Evolutionary conservation across 2,329 filamentous ascomycete species (phyloP).

Genomic region (Alternaria tenuissima): DNA sequence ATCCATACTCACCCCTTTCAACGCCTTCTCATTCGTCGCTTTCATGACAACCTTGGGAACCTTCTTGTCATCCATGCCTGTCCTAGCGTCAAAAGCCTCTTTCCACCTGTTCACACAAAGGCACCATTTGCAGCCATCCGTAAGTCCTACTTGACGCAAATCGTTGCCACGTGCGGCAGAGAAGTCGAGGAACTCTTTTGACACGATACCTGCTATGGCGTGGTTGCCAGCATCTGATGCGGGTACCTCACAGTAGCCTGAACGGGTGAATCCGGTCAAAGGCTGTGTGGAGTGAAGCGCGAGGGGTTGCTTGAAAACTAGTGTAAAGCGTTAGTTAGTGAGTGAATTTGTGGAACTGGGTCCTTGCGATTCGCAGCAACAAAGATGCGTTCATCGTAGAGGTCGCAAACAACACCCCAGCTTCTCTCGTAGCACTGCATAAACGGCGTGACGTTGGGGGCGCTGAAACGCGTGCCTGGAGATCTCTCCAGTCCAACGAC

Average conservation of each 20-base stretch:
- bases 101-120: constrained; percentile 67
- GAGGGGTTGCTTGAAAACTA: constrained; percentile 51
- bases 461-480: constrained; percentile 13
- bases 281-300: constrained; percentile 65
- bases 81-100: constrained; percentile 65
- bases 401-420: neutral
- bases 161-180: constrained; percentile 67
- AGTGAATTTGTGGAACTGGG: neutral
- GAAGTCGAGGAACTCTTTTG: constrained; percentile 69
- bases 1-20: constrained; percentile 58
- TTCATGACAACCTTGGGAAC: constrained; percentile 60
- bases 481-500: neutral
- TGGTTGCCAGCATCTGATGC: constrained; percentile 67
- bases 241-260: constrained; percentile 67
- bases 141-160: constrained; percentile 63
- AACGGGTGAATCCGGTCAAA: constrained; percentile 68
- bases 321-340: neutral
- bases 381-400: neutral
- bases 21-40: constrained; percentile 62
- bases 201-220: constrained; percentile 65
- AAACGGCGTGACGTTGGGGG: neutral
- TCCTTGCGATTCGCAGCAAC: neutral
- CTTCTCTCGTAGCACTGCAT: neutral
- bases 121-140: constrained; percentile 69
- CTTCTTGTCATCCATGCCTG: constrained; percentile 55